Evolutionary conservation across 106 monocot species (phyloP).

Genomic region (Acanthochlamys bracteata): DNA sequence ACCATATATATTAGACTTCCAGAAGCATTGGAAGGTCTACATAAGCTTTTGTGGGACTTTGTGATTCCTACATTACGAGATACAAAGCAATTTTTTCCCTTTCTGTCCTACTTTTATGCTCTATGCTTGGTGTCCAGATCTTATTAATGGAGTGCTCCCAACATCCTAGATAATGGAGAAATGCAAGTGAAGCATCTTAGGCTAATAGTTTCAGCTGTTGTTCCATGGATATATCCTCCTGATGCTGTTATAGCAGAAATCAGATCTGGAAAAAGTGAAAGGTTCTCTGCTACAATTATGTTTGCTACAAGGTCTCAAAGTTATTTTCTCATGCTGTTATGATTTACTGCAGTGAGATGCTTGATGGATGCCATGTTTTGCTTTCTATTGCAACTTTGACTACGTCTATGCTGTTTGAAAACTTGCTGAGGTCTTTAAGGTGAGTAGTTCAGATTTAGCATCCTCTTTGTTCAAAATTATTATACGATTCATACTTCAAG

Average conservation of each 20-base stretch:
- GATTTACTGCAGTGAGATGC: slow-evolving; percentile 49
- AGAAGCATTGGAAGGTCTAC: too few relatives aligned
- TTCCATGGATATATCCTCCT: slow-evolving; percentile 79
- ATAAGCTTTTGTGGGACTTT: too few relatives aligned
- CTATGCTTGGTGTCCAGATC: background rate
- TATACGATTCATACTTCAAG: too few relatives aligned
- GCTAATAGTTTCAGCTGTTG: slow-evolving; percentile 59
- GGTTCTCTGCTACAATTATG: slow-evolving; percentile 30
- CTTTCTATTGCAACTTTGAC: slow-evolving; percentile 81
- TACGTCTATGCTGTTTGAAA: slow-evolving; percentile 49
- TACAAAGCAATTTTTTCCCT: background rate
- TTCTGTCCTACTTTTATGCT: background rate
- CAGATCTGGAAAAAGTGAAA: slow-evolving; percentile 50
- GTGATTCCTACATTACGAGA: too few relatives aligned
- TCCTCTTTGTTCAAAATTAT: background rate
- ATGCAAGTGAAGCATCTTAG: slow-evolving; percentile 57
- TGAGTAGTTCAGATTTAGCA: slow-evolving; percentile 18
- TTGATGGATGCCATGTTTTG: slow-evolving; percentile 88
- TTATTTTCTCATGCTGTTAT: background rate
- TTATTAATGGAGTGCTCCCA: slow-evolving; percentile 5
- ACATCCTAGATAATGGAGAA: slow-evolving; percentile 65
- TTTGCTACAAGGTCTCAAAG: background rate
- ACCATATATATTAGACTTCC: too few relatives aligned
- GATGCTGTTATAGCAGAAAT: slow-evolving; percentile 40
- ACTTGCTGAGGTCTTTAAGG: slow-evolving; percentile 72